Base-by-base conservation (phyloP, 2,329 filamentous ascomycete genomes). In the Arthrinium phaeospermum region DNA sequence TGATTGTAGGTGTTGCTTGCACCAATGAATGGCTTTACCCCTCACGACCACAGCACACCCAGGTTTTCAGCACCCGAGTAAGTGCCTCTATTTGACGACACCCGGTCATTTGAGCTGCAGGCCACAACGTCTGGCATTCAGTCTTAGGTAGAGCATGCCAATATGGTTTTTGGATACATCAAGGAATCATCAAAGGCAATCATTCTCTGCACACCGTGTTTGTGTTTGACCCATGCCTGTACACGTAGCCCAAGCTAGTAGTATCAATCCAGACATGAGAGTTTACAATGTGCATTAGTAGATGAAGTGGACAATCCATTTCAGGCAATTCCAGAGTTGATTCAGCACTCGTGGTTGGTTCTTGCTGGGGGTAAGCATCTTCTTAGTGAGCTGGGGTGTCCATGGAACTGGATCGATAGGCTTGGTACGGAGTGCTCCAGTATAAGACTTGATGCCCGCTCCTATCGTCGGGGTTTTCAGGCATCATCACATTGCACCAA, bases 291-390 rank as follows among this genome's bases (percentile, higher is more conserved):
- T 61, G 53, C 53, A 61, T 61, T 61, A 61, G 53, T 61, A 16
- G 16, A 19, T 19, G 8, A 14, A 22, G 16, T 22, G 5, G 30
- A 61, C 6, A 47, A 24, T 68, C 44, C 44, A 45, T 4, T 68
- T 68, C 67, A 45, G 67, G 67, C 30, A 68, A 47, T 34, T 16
- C 44, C 24, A 47, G 22, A 46, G 41, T 24, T 12, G 67, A 46
- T 30, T 46, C 67, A 27, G 67, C 41, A 68, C 41, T 46, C 19
- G 67, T 68, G 67, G 67, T 68, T 68, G 67, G 67, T 27, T 46
- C 37, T 45, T 45, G 37, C 12, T 10, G 19, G 49, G 49, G 24
- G 16, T 19, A 22, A 14, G 22, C 6, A 22, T 22, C 24, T 27
- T 30, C n/a, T 16, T 53, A 53, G 49, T 27, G 49, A 53, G 49